A percentile compares a stretch with the other conserved stretches of the same genome.
Evolutionary conservation across 805 yeast genomes (phyloP).

Genomic region (Sungouiella thailandica): DNA sequence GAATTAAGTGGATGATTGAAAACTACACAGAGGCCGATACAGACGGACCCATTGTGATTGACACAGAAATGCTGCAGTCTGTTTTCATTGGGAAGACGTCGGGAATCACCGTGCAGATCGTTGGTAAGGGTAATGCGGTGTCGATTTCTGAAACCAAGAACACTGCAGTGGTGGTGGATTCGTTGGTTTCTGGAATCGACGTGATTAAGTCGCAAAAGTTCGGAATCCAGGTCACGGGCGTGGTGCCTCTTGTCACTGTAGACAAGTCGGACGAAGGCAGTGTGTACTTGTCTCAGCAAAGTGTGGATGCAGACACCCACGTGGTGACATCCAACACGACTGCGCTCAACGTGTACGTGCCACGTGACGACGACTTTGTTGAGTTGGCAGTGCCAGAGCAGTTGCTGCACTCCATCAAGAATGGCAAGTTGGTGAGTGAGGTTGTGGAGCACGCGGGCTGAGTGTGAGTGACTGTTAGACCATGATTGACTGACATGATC

Average conservation of each 20-base stretch:
- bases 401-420: constrained; percentile 62
- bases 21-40: constrained; percentile 55
- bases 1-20: constrained; percentile 80
- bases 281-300: constrained; percentile 67
- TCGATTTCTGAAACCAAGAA: constrained; percentile 68
- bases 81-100: constrained; percentile 81
- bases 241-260: constrained; percentile 74
- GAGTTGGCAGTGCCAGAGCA: constrained; percentile 93
- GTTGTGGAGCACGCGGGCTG: constrained; percentile 82
- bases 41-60: constrained; percentile 56
- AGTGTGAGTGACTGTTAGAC: too few relatives aligned
- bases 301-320: constrained; percentile 60
- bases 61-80: constrained; percentile 82
- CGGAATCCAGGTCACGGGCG: constrained; percentile 82
- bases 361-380: constrained; percentile 67
- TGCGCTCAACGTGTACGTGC: constrained; percentile 79
- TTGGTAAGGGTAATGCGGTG: constrained; percentile 89
- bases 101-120: constrained; percentile 70
- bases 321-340: constrained; percentile 83
- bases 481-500: too few relatives aligned
- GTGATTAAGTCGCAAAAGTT: constrained; percentile 75
- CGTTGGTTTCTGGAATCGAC: constrained; percentile 83
- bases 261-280: constrained; percentile 88
- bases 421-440: constrained; percentile 59
- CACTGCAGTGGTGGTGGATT: constrained; percentile 76